These are phyloP conservation scores for Metschnikowia amazonensis DNA, from an alignment of 805 yeast genomes.

Conservation along the genomic window DNA sequence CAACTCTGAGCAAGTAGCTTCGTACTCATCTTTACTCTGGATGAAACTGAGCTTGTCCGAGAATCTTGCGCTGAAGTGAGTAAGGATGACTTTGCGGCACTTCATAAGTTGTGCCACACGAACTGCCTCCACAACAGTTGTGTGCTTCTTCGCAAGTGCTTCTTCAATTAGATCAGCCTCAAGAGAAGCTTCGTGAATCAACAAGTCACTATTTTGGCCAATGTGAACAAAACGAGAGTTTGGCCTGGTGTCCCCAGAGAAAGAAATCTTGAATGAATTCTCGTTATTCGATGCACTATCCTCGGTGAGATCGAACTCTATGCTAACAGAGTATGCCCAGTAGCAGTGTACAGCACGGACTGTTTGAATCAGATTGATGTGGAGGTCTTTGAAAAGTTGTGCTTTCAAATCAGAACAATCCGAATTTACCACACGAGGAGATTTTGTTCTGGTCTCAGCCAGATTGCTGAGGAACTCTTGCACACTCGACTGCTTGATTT, in stretches of 20 bases:
- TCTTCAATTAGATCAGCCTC: conserved; percentile 75
- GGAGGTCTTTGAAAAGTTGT: conserved; percentile 39
- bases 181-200: conserved; percentile 91
- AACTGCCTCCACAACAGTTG: conserved; percentile 86
- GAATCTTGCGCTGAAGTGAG: conserved; percentile 92
- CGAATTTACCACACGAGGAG: conserved; percentile 14
- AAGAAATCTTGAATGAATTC: conserved; percentile 63
- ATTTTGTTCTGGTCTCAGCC: conserved; percentile 21
- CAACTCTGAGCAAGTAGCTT: conserved; percentile 21
- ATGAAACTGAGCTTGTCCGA: conserved; percentile 34
- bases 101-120: conserved; percentile 66
- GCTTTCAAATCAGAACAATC: conserved; percentile 19
- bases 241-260: conserved; percentile 96
- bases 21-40: conserved; percentile 22
- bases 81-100: conserved; percentile 65
- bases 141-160: conserved; percentile 78
- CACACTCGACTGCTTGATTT: conserved; percentile 25
- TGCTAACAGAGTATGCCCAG: conserved; percentile 65
- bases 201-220: conserved; percentile 64
- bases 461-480: conserved; percentile 32
- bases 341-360: conserved; percentile 84
- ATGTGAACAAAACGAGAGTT: conserved; percentile 57
- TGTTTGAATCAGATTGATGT: conserved; percentile 46
- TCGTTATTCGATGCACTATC: conserved; percentile 16
- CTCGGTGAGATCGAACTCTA: conserved; percentile 46